Evolutionary conservation across 345 rosid genomes (phyloP).

Genomic region (Geranium brycei): DNA sequence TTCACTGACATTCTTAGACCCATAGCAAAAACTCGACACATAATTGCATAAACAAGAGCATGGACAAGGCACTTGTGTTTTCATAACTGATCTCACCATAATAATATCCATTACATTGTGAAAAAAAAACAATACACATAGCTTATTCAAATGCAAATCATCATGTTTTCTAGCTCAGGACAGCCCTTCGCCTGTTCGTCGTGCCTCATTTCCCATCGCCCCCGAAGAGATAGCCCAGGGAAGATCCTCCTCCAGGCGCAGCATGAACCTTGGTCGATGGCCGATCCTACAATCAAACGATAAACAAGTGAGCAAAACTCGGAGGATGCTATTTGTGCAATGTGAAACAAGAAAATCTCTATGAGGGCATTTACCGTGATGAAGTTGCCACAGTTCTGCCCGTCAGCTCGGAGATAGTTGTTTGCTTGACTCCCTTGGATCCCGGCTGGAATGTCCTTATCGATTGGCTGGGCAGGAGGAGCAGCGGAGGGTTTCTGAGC

Average conservation of each 20-base stretch:
- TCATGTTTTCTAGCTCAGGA: background rate
- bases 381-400: constrained; percentile 71
- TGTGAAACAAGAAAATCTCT: no score
- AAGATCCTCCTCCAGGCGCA: constrained; percentile 48
- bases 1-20: no score
- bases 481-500: constrained; percentile 20
- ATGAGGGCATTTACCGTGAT: constrained; percentile 32
- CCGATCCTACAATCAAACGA: constrained; percentile 24
- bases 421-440: constrained; percentile 42
- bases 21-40: no score
- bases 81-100: no score
- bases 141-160: no score
- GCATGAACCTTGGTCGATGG: constrained; percentile 48
- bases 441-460: constrained; percentile 56
- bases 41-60: no score
- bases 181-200: background rate
- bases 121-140: no score
- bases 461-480: constrained; percentile 20
- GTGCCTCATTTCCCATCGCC: constrained; percentile 8
- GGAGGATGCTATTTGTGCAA: no score
- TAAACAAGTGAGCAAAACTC: background rate
- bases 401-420: constrained; percentile 59
- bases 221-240: constrained; percentile 42
- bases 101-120: no score
- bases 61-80: no score